These are phyloP conservation scores for Hortiboletus campestris DNA, from an alignment of 768 basidiomycete species.

Conservation along the genomic window DNA sequence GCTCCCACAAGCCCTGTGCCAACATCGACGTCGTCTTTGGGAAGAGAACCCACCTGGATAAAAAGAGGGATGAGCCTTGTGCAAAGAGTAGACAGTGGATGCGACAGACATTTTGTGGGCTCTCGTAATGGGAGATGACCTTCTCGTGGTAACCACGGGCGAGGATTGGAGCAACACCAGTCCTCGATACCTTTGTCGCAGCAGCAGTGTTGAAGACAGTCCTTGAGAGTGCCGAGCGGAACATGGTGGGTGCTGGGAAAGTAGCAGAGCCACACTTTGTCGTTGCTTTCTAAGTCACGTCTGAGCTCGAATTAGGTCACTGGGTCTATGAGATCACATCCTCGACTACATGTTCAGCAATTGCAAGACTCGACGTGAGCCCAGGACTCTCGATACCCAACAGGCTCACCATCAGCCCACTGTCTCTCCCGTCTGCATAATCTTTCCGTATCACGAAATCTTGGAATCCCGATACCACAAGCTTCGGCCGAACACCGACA, in stretches of 20 bases:
- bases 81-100: constrained; percentile 31
- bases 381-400: constrained; percentile 94
- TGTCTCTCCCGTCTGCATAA: constrained; percentile 43
- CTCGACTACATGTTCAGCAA: constrained; percentile 79
- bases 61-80: constrained; percentile 50
- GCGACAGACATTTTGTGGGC: constrained; percentile 86
- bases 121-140: constrained; percentile 96
- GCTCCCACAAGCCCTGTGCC: constrained; percentile 98
- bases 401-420: constrained; percentile 66
- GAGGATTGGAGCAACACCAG: constrained; percentile 47
- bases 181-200: constrained; percentile 41
- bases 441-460: constrained; percentile 79
- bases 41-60: constrained; percentile 90
- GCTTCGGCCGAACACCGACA: constrained; percentile 83
- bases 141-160: constrained; percentile 90
- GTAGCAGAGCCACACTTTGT: constrained; percentile 1
- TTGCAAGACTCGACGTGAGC: constrained; percentile 80
- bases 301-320: constrained; percentile 25
- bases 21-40: constrained; percentile 87
- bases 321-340: constrained; percentile 36
- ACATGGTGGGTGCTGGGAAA: constrained; percentile 54
- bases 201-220: constrained; percentile 45
- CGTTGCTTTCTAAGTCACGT: constrained; percentile 7
- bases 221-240: constrained; percentile 59
- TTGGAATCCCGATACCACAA: constrained; percentile 79